Conservation (phyloP, 306 rosid genomes). For the Fagus crenata region DNA sequence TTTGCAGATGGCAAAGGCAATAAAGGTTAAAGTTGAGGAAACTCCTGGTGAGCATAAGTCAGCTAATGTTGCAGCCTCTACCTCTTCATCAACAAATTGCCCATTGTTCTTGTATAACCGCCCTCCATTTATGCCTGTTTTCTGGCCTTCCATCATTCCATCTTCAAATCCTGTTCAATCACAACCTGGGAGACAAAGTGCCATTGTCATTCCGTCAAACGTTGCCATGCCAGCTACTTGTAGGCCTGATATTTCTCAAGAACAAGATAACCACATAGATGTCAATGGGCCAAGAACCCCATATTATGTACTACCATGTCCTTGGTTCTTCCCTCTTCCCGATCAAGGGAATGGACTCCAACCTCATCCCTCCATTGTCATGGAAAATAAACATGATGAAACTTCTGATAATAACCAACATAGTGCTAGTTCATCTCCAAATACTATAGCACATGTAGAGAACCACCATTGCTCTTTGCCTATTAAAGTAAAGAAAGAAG, state of each 20-base stretch:
- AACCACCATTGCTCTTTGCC: slow-evolving; percentile 38
- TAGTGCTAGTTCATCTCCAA: slow-evolving; percentile 47
- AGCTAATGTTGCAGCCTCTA: slow-evolving; percentile 40
- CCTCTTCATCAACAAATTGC: slow-evolving; percentile 44
- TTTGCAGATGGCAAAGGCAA: slow-evolving; percentile 61
- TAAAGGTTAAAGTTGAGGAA: slow-evolving; percentile 49
- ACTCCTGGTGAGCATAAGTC: slow-evolving; percentile 38
- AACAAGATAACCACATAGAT: slow-evolving; percentile 41
- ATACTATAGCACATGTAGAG: slow-evolving; percentile 39
- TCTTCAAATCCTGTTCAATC: slow-evolving; percentile 52
- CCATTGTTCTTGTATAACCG: slow-evolving; percentile 61
- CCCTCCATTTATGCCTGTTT: slow-evolving; percentile 55
- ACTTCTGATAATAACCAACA: slow-evolving; percentile 39
- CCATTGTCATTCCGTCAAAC: slow-evolving; percentile 46
- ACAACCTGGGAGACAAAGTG: slow-evolving; percentile 45
- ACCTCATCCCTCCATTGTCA: slow-evolving; percentile 45
- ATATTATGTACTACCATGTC: slow-evolving; percentile 61
- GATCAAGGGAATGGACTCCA: slow-evolving; percentile 50
- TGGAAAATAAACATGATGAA: slow-evolving; percentile 42
- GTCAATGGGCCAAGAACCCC: slow-evolving; percentile 50
- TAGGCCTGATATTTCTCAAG: slow-evolving; percentile 39
- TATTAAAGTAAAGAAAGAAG: slow-evolving; percentile 43
- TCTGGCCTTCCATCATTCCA: slow-evolving; percentile 71
- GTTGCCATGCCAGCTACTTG: slow-evolving; percentile 48
- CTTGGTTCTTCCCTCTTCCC: slow-evolving; percentile 72